A percentile compares a stretch with the other conserved stretches of the same genome.
Evolutionary conservation across 208 protist genomes (phyloP).

Genomic region (Wallacemonas rigidus): DNA sequence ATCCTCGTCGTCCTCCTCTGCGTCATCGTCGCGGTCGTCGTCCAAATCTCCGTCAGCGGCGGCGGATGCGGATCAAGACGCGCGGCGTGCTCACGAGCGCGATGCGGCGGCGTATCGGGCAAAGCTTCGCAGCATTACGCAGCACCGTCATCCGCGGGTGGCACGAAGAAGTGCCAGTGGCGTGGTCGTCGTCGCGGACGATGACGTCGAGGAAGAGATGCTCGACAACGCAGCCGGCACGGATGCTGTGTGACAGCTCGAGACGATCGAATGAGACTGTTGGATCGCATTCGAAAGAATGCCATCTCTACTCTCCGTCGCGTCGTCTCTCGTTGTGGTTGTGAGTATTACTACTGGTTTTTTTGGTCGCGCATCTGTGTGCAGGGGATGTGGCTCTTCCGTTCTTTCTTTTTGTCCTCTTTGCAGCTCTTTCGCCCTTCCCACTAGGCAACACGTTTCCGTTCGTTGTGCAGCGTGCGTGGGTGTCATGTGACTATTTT

Average conservation of each 20-base stretch:
- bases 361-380: neutral
- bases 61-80: neutral
- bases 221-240: neutral
- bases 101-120: neutral
- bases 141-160: neutral
- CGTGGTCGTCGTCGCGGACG: slow-evolving; percentile 5
- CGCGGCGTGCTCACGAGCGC: neutral
- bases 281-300: too few species aligned
- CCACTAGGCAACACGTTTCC: too few species aligned
- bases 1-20: slow-evolving; percentile 7
- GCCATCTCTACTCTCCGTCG: neutral
- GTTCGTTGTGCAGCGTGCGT: too few species aligned
- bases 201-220: slow-evolving; percentile 10
- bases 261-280: too few species aligned
- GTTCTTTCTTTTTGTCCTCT: neutral
- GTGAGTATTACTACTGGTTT: neutral
- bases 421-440: too few species aligned
- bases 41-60: neutral
- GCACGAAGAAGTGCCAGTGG: slow-evolving; percentile 1
- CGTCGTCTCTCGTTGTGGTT: neutral
- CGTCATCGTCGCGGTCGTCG: slow-evolving; percentile 3
- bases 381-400: too few species aligned
- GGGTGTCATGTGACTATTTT: too few species aligned
- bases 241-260: neutral
- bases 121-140: slow-evolving; percentile 4